Conservation (phyloP, 495 filamentous ascomycete genomes). For the Saxophila tyrrhenica region DNA sequence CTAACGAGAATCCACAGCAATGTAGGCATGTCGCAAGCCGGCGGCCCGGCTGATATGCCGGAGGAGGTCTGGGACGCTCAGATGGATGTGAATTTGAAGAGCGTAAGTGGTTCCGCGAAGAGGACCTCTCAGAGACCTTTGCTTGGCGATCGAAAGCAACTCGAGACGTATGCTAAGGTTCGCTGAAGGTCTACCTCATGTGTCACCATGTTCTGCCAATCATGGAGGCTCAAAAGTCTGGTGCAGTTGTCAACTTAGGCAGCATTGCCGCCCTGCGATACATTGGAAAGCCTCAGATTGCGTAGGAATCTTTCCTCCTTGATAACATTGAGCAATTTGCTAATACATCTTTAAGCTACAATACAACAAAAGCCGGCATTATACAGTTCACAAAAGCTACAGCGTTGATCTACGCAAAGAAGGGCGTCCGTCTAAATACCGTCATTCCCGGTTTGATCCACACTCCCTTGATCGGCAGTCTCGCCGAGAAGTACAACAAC, state of each 20-base stretch:
- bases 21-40: conserved; percentile 38
- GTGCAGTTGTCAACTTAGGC: conserved; percentile 34
- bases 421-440: conserved; percentile 37
- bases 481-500: conserved; percentile 30
- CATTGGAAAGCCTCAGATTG: conserved; percentile 40
- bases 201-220: conserved; percentile 36
- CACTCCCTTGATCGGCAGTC: conserved; percentile 32
- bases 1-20: conserved; percentile 20
- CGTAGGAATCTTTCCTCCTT: no score
- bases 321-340: no score
- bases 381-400: conserved; percentile 35
- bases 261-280: conserved; percentile 39
- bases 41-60: conserved; percentile 35
- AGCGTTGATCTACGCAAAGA: conserved; percentile 36
- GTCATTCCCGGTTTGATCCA: conserved; percentile 40
- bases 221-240: conserved; percentile 33
- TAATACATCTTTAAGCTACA: no score
- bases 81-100: conserved; percentile 40
- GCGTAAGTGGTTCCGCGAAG: no score
- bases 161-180: no score
- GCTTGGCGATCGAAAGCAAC: no score
- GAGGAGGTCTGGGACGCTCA: conserved; percentile 40
- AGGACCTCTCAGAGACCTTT: no score
- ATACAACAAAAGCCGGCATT: conserved; percentile 24
- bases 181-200: conserved; percentile 35